Conservation (phyloP, 2,329 filamentous ascomycete species). For the Coleophoma cylindrospora region DNA sequence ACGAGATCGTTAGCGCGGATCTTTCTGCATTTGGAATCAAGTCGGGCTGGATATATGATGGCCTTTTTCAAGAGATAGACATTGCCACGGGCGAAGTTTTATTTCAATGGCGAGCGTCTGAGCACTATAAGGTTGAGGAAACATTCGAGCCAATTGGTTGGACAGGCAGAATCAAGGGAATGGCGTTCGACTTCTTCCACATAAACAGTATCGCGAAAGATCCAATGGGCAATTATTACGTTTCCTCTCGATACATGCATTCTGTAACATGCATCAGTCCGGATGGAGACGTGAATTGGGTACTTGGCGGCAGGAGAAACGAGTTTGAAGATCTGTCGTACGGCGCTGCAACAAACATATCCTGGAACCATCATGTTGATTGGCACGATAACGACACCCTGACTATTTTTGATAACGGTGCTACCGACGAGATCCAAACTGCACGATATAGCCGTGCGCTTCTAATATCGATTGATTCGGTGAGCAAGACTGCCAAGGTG, state of each 20-base stretch:
- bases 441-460: background rate
- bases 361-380: slow-evolving; percentile 42
- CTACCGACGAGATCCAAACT: background rate
- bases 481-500: slow-evolving; percentile 1
- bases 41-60: slow-evolving; percentile 33
- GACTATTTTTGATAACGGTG: slow-evolving; percentile 1
- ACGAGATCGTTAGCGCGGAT: slow-evolving; percentile 32
- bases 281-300: slow-evolving; percentile 39
- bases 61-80: slow-evolving; percentile 41
- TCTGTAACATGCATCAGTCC: slow-evolving; percentile 38
- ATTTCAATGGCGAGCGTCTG: slow-evolving; percentile 39
- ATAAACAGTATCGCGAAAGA: slow-evolving; percentile 30
- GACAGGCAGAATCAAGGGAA: background rate
- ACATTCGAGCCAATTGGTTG: background rate
- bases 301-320: slow-evolving; percentile 35
- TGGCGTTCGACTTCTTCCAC: slow-evolving; percentile 23
- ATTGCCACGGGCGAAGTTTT: slow-evolving; percentile 39
- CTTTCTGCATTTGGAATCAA: slow-evolving; percentile 28
- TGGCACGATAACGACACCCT: slow-evolving; percentile 14
- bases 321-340: slow-evolving; percentile 27
- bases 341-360: slow-evolving; percentile 36
- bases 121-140: slow-evolving; percentile 1
- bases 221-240: slow-evolving; percentile 34
- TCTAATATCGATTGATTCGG: background rate
- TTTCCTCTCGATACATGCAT: slow-evolving; percentile 38